Evolutionary conservation across 768 basidiomycete genomes (phyloP), one percentile per base, ranked within the genome.

Genomic region (Floccularia luteovirens): DNA sequence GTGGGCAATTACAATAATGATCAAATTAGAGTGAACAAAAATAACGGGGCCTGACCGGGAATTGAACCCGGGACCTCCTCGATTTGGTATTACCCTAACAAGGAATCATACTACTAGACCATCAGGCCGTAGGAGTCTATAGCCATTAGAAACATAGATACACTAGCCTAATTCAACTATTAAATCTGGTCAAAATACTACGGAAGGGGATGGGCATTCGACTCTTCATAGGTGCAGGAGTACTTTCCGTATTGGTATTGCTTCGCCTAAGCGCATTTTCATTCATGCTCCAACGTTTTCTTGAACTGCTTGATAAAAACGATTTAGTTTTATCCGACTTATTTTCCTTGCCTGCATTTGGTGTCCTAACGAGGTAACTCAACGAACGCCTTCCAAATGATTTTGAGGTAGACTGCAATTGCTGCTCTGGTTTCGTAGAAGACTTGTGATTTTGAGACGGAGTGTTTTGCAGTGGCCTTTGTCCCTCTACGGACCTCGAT

Each of bases 61-160:
- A 82, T 83, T 82, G 81, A 85, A 83, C 82, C 80, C 79, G 74
- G 79, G 79, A 82, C 82, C 82, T 83, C 80, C 80, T 81, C 79
- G 74, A 80, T 43, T 34, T 34, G 32, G 32, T 6, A 34, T 34
- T 25, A 42, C 70, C 70, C 72, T 72, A 72, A 72, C 70, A 74
- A 74, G 70, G 72, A 72, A 72, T 74, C 70, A 72, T 71, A 70
- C 70, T 70, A 71, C 68, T 70, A 70, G 69, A 69, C 64, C 65
- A 70, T 67, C 66, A 69, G 67, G 69, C 66, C 69, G 47, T 43
- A 51, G 32, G 16, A 17, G 20, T 34, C 16, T 14, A 34, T 34
- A 14, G 7, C 32, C 32, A 12, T 19, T 34, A 14, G 27, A 30
- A 10, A 14, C 10, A 30, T 14, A 30, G 10, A 8, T 30, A 14